Conservation (phyloP, 805 yeast species). For the Monosporozyma solicola region DNA sequence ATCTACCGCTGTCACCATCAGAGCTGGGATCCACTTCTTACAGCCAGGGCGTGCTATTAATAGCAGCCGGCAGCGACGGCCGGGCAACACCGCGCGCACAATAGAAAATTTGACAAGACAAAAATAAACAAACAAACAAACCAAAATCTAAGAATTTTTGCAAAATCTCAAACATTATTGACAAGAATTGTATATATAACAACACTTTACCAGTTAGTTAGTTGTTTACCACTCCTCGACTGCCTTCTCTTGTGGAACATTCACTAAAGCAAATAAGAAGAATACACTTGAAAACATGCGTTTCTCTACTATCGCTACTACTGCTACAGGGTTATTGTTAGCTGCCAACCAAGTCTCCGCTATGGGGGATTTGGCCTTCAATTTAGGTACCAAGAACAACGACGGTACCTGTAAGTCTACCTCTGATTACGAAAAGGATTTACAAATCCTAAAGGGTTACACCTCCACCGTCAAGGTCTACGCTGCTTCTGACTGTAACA, state of each 20-base stretch:
- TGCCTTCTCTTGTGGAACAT: background rate
- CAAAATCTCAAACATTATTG: background rate
- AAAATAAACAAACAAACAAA: background rate
- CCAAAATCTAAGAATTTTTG: background rate
- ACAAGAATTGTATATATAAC: background rate
- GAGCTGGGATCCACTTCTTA: no score
- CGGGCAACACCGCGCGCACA: background rate
- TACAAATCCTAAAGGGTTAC: constrained; percentile 48
- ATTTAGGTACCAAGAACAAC: constrained; percentile 75
- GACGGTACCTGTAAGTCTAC: constrained; percentile 69
- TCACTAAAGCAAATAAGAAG: background rate
- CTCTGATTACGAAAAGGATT: constrained; percentile 60
- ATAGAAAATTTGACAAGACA: background rate
- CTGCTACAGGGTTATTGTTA: constrained; percentile 34
- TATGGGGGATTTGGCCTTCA: constrained; percentile 68
- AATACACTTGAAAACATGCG: constrained; percentile 15
- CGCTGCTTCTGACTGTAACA: constrained; percentile 91
- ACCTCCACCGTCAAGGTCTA: constrained; percentile 70
- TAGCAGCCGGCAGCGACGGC: background rate
- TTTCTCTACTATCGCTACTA: constrained; percentile 34
- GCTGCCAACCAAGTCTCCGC: constrained; percentile 45
- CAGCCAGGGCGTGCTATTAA: no score
- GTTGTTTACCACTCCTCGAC: no score
- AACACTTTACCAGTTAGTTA: background rate
- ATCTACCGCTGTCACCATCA: background rate